These are phyloP conservation scores for Paramecium sonneborni DNA, from an alignment of 73 alveolate genomes.

Conservation along the genomic window DNA sequence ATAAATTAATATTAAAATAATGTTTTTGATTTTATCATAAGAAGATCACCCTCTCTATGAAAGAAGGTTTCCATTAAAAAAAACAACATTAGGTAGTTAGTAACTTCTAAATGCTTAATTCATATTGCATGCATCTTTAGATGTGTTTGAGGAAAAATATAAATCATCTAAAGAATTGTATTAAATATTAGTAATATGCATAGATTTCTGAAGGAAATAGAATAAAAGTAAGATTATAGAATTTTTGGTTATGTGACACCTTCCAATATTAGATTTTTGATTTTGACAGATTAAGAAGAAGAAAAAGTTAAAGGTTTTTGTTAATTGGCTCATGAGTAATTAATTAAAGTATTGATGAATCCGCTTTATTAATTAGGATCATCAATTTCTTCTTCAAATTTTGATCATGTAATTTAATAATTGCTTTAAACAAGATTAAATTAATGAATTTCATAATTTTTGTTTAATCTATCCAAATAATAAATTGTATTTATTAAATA, in stretches of 20 bases:
- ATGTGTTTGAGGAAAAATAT: conserved; percentile 41
- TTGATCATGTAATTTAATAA: conserved; percentile 7
- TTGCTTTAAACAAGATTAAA: conserved; percentile 10
- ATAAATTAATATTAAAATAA: background rate
- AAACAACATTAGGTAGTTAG: background rate
- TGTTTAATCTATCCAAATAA: background rate
- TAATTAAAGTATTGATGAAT: conserved; percentile 53
- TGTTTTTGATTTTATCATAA: conserved; percentile 26
- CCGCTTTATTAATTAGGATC: conserved; percentile 42
- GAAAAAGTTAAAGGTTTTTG: conserved; percentile 57
- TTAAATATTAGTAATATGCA: too few relatives aligned
- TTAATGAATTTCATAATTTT: background rate
- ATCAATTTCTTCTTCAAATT: conserved; percentile 1
- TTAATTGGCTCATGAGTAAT: conserved; percentile 46
- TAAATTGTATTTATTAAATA: too few relatives aligned
- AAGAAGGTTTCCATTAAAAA: conserved; percentile 36
- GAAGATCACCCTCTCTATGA: conserved; percentile 58
- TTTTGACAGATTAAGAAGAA: conserved; percentile 52
- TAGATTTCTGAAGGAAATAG: conserved; percentile 48
- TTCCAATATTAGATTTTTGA: conserved; percentile 13
- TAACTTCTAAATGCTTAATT: conserved; percentile 27
- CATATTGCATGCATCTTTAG: conserved; percentile 27
- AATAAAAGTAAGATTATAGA: conserved; percentile 20
- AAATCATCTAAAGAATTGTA: conserved; percentile 55
- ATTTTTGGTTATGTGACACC: conserved; percentile 53